A percentile compares a stretch with the other conserved stretches of the same genome.
These are phyloP conservation scores for Phallus indusiatus DNA, from an alignment of 768 basidiomycete genomes.

Conservation along the genomic window DNA sequence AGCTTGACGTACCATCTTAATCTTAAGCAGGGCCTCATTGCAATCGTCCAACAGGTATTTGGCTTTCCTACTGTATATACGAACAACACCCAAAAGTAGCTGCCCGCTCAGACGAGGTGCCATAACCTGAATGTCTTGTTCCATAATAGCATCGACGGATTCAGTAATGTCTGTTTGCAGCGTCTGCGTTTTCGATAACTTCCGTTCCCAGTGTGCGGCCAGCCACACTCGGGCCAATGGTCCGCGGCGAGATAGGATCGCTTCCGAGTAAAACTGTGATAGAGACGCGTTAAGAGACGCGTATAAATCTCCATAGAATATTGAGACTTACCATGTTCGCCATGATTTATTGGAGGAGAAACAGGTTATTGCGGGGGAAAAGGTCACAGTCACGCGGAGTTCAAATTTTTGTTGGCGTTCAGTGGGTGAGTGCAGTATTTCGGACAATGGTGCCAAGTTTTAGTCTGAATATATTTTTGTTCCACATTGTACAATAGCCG, in stretches of 20 bases:
- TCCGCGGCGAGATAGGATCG: constrained; percentile 87
- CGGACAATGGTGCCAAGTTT: too few relatives aligned
- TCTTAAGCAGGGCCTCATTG: constrained; percentile 90
- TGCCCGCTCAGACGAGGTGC: constrained; percentile 96
- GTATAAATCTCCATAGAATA: not conserved
- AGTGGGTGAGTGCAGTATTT: too few relatives aligned
- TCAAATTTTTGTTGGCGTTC: not conserved
- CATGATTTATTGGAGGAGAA: not conserved
- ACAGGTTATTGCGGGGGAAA: not conserved
- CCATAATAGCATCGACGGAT: constrained; percentile 94
- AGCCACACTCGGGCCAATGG: constrained; percentile 98
- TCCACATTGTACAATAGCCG: too few relatives aligned
- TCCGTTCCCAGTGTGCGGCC: constrained; percentile 96
- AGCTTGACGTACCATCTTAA: constrained; percentile 66
- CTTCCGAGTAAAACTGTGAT: constrained; percentile 83
- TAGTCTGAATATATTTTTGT: too few relatives aligned
- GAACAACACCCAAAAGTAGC: constrained; percentile 88
- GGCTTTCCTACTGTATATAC: constrained; percentile 96
- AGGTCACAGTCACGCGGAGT: not conserved
- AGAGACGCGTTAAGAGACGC: constrained; percentile 2
- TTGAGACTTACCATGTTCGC: constrained; percentile 7
- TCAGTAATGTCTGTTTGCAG: constrained; percentile 92
- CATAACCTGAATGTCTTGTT: constrained; percentile 86
- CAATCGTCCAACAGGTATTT: constrained; percentile 98
- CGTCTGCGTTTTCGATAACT: constrained; percentile 92